Evolutionary conservation across 805 yeast genomes (phyloP).

Genomic region (Monosporozyma solicola): DNA sequence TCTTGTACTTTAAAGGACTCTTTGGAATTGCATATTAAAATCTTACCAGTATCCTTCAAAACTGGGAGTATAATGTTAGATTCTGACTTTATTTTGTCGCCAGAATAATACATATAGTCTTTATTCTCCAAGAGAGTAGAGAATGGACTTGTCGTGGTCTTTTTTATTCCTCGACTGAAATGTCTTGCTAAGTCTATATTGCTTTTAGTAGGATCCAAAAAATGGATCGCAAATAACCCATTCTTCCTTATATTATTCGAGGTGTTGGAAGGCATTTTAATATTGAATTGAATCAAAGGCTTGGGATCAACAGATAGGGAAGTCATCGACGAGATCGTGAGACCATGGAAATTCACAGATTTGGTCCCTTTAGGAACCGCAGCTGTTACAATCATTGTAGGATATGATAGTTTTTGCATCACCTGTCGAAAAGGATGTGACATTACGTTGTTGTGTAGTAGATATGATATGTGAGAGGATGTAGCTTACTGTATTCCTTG

Average conservation of each 20-base stretch:
- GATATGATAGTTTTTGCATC: slow-evolving; percentile 41
- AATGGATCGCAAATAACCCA: slow-evolving; percentile 60
- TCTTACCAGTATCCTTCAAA: slow-evolving; percentile 46
- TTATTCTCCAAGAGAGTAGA: slow-evolving; percentile 28
- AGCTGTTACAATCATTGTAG: slow-evolving; percentile 53
- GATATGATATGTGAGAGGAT: neutral
- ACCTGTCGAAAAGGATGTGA: slow-evolving; percentile 6
- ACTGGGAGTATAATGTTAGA: slow-evolving; percentile 41
- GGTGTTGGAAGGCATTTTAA: slow-evolving; percentile 80
- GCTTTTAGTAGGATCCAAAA: slow-evolving; percentile 51
- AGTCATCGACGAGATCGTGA: slow-evolving; percentile 79
- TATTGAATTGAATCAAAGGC: slow-evolving; percentile 76
- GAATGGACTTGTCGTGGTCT: slow-evolving; percentile 44
- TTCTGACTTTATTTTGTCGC: slow-evolving; percentile 12
- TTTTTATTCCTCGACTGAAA: slow-evolving; percentile 46
- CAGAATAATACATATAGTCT: slow-evolving; percentile 22
- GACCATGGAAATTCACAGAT: slow-evolving; percentile 38
- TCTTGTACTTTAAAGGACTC: slow-evolving; percentile 56
- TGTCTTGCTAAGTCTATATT: slow-evolving; percentile 54
- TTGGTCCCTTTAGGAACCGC: slow-evolving; percentile 29
- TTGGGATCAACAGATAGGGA: slow-evolving; percentile 71
- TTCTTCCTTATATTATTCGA: slow-evolving; percentile 53
- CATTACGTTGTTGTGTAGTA: neutral
- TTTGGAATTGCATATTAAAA: slow-evolving; percentile 51
- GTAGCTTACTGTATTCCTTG: neutral